A percentile compares a stretch with the other conserved stretches of the same genome.
Conservation (phyloP, 139 green algal species). For the Ettlia oleoabundans region DNA sequence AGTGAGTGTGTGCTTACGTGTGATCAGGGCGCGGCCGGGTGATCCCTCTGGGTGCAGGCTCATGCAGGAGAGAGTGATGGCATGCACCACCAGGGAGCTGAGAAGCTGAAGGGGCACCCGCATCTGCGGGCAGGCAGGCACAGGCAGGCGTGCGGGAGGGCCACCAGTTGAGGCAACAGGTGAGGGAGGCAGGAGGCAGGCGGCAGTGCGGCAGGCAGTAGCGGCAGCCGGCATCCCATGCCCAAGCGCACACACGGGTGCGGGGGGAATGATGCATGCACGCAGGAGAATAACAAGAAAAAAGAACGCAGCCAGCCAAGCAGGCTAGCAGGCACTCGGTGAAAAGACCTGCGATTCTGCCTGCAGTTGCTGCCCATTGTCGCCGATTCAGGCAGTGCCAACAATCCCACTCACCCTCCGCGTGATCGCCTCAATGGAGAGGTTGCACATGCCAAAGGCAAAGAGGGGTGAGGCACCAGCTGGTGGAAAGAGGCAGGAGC, state of each 20-base stretch:
- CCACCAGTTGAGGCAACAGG: not conserved
- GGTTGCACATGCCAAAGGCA: slow-evolving; percentile 25
- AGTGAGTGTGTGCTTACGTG: not conserved
- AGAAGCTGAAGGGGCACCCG: slow-evolving; percentile 28
- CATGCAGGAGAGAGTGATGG: not conserved
- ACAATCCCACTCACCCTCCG: slow-evolving; percentile 7
- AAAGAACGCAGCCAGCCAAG: too few species aligned
- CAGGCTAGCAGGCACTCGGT: too few species aligned
- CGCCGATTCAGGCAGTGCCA: too few species aligned
- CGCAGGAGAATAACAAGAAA: too few species aligned
- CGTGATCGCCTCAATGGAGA: not conserved
- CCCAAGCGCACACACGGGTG: too few species aligned
- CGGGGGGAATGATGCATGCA: too few species aligned
- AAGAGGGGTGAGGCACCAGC: not conserved
- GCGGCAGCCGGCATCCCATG: too few species aligned
- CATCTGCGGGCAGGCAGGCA: not conserved
- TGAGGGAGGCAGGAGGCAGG: not conserved
- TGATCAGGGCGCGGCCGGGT: not conserved
- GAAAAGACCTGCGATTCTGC: not conserved
- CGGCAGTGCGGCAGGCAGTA: too few species aligned
- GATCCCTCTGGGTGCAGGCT: slow-evolving; percentile 1
- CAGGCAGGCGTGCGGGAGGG: too few species aligned
- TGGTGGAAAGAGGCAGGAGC: not conserved
- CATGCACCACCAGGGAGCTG: not conserved
- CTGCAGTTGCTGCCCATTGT: too few species aligned